Conservation (phyloP, 495 filamentous ascomycete species). For the Lasiosphaeria ovina region DNA sequence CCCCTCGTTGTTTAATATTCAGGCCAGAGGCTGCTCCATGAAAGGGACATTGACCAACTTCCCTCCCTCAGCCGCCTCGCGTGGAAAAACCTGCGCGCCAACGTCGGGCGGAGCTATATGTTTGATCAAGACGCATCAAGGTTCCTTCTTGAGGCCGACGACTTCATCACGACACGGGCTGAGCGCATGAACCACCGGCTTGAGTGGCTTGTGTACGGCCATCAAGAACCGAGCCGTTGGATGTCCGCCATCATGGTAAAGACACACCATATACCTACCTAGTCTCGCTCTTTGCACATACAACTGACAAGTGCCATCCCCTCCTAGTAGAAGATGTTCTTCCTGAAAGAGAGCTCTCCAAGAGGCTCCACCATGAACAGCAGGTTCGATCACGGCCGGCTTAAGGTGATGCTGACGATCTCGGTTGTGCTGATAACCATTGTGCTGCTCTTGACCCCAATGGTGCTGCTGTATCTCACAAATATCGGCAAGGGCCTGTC, state of each 20-base stretch:
- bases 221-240: background rate
- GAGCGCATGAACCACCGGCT: background rate
- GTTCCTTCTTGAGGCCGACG: conserved; percentile 6
- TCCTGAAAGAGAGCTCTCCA: conserved; percentile 2
- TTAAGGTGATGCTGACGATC: conserved; percentile 5
- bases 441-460: conserved; percentile 3
- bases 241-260: background rate
- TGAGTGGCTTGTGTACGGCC: conserved; percentile 10
- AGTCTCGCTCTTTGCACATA: background rate
- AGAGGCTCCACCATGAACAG: background rate
- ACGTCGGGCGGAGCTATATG: background rate
- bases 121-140: conserved; percentile 2
- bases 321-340: background rate
- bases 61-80: background rate
- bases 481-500: conserved; percentile 5
- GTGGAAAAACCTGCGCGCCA: background rate
- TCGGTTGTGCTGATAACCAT: background rate
- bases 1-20: background rate
- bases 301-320: too few relatives aligned
- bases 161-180: conserved; percentile 11
- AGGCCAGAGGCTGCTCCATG: conserved; percentile 4
- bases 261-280: background rate
- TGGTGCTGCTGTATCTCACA: conserved; percentile 9
- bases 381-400: background rate
- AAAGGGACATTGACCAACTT: background rate